Conservation (phyloP, 2,329 filamentous ascomycete genomes). For the Fusarium acutatum region DNA sequence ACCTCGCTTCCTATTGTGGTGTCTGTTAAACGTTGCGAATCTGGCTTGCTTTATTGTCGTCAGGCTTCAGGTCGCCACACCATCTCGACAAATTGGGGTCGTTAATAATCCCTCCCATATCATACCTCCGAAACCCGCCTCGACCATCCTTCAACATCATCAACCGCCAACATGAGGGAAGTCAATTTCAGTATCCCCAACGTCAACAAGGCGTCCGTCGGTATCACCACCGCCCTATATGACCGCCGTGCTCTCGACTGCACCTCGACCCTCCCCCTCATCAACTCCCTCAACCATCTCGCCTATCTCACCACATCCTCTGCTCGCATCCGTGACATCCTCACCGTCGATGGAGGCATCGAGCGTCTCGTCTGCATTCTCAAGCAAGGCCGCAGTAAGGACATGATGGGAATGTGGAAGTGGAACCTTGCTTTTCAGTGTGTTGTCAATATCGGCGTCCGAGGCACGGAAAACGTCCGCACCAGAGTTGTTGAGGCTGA, state of each 20-base stretch:
- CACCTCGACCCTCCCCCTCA: constrained; percentile 95
- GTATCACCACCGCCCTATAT: constrained; percentile 98
- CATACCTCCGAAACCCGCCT: constrained; percentile 18
- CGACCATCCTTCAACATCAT: constrained; percentile 27
- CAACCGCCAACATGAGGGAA: constrained; percentile 84
- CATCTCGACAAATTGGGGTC: constrained; percentile 31
- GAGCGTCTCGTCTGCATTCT: constrained; percentile 96
- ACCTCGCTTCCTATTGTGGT: constrained; percentile 9
- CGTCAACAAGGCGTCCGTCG: constrained; percentile 98
- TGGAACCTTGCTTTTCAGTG: constrained; percentile 99
- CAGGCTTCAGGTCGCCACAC: constrained; percentile 35
- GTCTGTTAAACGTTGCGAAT: constrained; percentile 8
- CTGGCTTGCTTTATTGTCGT: constrained; percentile 25
- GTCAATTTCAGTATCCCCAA: constrained; percentile 99
- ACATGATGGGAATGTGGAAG: constrained; percentile 99
- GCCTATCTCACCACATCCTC: constrained; percentile 98
- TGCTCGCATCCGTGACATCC: constrained; percentile 94
- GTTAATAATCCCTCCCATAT: constrained; percentile 35
- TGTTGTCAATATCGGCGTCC: constrained; percentile 97
- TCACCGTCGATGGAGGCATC: constrained; percentile 98
- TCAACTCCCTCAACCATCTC: constrained; percentile 98
- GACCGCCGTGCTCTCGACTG: constrained; percentile 97
- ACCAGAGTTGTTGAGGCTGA: constrained; percentile 97
- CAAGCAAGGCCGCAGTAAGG: constrained; percentile 95
- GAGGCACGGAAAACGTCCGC: constrained; percentile 91